Percentiles rank a stretch among this genome's conserved stretches.
These are phyloP conservation scores for Onygenales sp. DNA, from an alignment of 2,329 filamentous ascomycete species.

Conservation along the genomic window DNA sequence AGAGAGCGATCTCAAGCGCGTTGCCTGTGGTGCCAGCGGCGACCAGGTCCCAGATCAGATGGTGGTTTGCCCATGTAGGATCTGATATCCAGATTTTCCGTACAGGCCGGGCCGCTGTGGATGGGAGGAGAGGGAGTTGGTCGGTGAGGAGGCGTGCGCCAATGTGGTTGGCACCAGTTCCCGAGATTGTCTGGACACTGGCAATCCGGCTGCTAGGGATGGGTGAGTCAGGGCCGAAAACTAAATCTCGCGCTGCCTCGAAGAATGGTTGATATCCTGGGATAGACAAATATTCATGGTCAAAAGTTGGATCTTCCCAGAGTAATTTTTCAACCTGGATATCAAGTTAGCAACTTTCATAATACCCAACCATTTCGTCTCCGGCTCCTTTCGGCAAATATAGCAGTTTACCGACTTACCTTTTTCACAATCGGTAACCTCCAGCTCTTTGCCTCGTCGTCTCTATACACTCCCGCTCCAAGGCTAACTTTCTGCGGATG, in stretches of 20 bases:
- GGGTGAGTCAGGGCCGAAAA: constrained; percentile 55
- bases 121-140: constrained; percentile 55
- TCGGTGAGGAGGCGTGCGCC: constrained; percentile 83
- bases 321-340: constrained; percentile 71
- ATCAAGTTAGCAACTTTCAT: neutral
- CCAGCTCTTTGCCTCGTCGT: constrained; percentile 29
- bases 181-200: constrained; percentile 88
- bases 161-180: constrained; percentile 87
- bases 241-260: constrained; percentile 74
- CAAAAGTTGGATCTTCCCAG: constrained; percentile 72
- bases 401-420: constrained; percentile 9
- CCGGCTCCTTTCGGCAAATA: no score
- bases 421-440: constrained; percentile 26
- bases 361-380: neutral
- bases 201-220: constrained; percentile 37
- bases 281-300: constrained; percentile 97
- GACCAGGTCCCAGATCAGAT: constrained; percentile 67
- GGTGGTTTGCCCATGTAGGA: constrained; percentile 96
- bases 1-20: constrained; percentile 61
- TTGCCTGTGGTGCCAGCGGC: constrained; percentile 62
- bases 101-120: constrained; percentile 12
- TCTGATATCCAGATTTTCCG: constrained; percentile 78
- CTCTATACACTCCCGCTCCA: constrained; percentile 31
- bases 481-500: constrained; percentile 29
- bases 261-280: constrained; percentile 77